Evolutionary conservation across 208 protist genomes (phyloP).

Genomic region (Leptomonas pyrrhocoris): DNA sequence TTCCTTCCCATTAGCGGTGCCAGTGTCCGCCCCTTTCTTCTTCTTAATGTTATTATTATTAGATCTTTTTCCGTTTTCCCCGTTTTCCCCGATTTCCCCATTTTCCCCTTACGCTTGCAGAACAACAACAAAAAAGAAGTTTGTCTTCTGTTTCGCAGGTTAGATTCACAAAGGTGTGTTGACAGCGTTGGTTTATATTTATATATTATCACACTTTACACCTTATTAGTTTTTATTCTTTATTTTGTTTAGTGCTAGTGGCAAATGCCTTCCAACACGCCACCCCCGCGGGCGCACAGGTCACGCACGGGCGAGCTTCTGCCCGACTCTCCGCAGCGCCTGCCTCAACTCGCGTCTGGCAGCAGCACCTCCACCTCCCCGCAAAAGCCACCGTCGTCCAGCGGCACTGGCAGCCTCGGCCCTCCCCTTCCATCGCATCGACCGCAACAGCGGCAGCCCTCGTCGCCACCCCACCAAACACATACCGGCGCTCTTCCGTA

Average conservation of each 20-base stretch:
- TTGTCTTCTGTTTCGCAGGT: too few relatives aligned
- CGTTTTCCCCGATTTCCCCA: too few relatives aligned
- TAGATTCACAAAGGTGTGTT: background rate
- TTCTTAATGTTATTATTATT: too few relatives aligned
- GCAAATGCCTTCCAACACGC: conserved; percentile 18
- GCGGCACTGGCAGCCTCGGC: conserved; percentile 2
- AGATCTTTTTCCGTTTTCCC: too few relatives aligned
- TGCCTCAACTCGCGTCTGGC: conserved; percentile 5
- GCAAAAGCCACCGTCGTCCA: conserved; percentile 3
- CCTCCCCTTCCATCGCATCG: background rate
- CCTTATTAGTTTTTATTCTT: conserved; percentile 20
- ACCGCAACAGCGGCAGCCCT: background rate
- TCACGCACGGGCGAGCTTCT: background rate
- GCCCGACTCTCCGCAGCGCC: conserved; percentile 15
- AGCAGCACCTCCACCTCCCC: conserved; percentile 8
- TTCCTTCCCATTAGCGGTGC: too few relatives aligned
- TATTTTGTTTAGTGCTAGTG: conserved; percentile 6
- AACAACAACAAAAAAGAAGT: too few relatives aligned
- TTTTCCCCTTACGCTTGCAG: too few relatives aligned
- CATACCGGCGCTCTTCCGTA: background rate
- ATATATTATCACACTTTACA: background rate
- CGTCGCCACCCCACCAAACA: background rate
- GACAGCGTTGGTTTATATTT: background rate
- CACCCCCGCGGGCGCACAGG: conserved; percentile 13
- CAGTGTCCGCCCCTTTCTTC: too few relatives aligned